Conservation (phyloP, 31 red algal species). For the Odonthalia washingtoniensis region DNA sequence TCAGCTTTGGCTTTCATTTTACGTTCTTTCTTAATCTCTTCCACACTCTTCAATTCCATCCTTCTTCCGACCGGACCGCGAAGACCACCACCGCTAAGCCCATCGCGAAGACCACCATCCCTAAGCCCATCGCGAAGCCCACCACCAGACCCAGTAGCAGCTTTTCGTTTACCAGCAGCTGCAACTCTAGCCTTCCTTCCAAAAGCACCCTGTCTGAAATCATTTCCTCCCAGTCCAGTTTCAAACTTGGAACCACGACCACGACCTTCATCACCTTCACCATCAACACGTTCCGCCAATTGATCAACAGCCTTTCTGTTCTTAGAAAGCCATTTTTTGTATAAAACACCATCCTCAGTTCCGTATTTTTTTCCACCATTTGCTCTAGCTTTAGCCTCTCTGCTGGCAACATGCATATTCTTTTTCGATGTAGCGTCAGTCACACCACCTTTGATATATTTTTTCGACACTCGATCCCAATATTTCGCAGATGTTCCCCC, state of each 20-base stretch:
- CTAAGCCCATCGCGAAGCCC: neutral
- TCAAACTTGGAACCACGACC: neutral
- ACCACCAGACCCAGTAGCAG: neutral
- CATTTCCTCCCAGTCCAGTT: constrained; percentile 58
- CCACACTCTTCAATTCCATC: constrained; percentile 64
- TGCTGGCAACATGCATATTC: constrained; percentile 74
- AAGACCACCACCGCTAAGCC: no score
- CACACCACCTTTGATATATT: constrained; percentile 72
- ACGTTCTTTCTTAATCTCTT: constrained; percentile 78
- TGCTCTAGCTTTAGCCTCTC: constrained; percentile 55
- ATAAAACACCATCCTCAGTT: constrained; percentile 66
- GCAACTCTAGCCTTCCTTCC: constrained; percentile 57
- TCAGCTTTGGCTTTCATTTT: constrained; percentile 78
- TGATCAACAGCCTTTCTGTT: constrained; percentile 68
- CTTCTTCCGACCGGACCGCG: neutral
- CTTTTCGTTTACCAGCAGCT: constrained; percentile 36
- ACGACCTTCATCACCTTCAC: constrained; percentile 31
- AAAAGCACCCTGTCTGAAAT: constrained; percentile 72
- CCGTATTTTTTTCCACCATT: constrained; percentile 59
- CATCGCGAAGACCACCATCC: neutral
- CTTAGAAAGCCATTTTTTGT: constrained; percentile 77
- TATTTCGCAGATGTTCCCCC: constrained; percentile 56
- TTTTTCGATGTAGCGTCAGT: constrained; percentile 66
- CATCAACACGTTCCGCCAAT: constrained; percentile 60
- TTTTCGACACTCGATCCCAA: constrained; percentile 86